Base-by-base conservation (phyloP, 345 rosid genomes). In the Brassica incana region DNA sequence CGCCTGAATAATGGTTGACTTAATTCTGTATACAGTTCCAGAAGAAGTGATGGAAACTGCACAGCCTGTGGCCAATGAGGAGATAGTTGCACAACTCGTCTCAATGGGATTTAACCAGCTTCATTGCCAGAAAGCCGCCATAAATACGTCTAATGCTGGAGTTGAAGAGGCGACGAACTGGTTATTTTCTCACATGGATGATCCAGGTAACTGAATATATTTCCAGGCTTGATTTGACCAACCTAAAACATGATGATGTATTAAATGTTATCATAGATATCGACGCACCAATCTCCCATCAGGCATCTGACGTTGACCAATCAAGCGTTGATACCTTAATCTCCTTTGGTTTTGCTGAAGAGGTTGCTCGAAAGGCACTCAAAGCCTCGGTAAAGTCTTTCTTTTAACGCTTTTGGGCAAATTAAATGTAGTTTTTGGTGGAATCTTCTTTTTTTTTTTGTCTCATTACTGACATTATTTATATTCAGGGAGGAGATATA, bases 121-220 rank as follows among this genome's bases (percentile, higher is more conserved):
- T 82, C 97, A 86, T 78, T 95, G 99, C 80, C 87, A 93, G 92
- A 95, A 95, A 86, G 98, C 99, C 63, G 97, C 93, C 65, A 85
- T 95, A 78, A 88, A 83, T 73, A 89, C 98, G 65, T 89, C 85
- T 63, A 95, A 95, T 82, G 85, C 83, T 45, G 99, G 99, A 69
- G 88, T 90, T 4, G 98, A 95, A 84, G 98, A 92, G 85, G 98
- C 99, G 43, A 95, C 90, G 99, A 95, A 90, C 81, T 95, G 99
- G 99, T 77, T 95, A 70, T 90, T 95, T 73, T 82, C 89, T 63
- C 98, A 95, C 87, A 87, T 91, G 97, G 97, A 89, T 82, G 98
- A 95, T 84, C 85, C 97, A 82, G 99, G 99, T 95, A 86, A 71
- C 43, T 77, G 4, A 68, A 48, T 52, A 74, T 61, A 40, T 6